Percentiles rank a stretch among this genome's conserved stretches.
Evolutionary conservation across 768 basidiomycete genomes (phyloP).

Genomic region (Kwoniella mangroviensis): DNA sequence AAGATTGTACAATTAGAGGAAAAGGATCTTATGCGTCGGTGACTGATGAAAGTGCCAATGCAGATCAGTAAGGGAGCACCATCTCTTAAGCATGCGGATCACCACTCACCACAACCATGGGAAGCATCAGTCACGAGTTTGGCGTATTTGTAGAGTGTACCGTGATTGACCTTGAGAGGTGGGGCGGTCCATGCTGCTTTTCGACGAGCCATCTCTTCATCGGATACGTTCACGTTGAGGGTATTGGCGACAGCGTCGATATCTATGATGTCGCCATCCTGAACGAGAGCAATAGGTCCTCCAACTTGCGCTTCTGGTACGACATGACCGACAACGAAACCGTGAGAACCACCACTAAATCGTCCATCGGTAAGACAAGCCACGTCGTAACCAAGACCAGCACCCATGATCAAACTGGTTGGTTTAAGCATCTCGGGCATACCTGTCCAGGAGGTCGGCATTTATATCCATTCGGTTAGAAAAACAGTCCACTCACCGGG

Average conservation of each 20-base stretch:
- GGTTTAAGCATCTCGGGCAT: conserved; percentile 99
- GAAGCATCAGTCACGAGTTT: conserved; percentile 88
- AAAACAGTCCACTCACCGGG: conserved; percentile 68
- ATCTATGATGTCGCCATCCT: conserved; percentile 71
- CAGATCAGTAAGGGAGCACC: not conserved
- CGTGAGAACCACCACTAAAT: conserved; percentile 97
- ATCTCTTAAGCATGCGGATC: too few species aligned
- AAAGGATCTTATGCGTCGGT: conserved; percentile 15
- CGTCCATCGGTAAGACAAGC: conserved; percentile 97
- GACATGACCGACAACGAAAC: conserved; percentile 95
- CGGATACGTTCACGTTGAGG: conserved; percentile 65
- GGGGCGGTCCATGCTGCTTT: conserved; percentile 78
- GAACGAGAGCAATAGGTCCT: conserved; percentile 87
- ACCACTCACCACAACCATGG: conserved; percentile 70
- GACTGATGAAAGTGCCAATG: not conserved
- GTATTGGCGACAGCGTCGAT: conserved; percentile 57
- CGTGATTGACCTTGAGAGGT: conserved; percentile 67
- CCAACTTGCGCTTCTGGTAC: conserved; percentile 89
- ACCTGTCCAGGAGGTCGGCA: conserved; percentile 59
- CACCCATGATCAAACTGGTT: conserved; percentile 97
- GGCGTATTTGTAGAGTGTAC: conserved; percentile 72
- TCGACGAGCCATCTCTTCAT: conserved; percentile 77
- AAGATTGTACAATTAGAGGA: not conserved
- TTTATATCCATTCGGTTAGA: not conserved
- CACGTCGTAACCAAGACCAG: conserved; percentile 92